Evolutionary conservation across 257 asterid genomes (phyloP), one percentile per base, ranked within the genome.

Genomic region (Gentiana dahurica): DNA sequence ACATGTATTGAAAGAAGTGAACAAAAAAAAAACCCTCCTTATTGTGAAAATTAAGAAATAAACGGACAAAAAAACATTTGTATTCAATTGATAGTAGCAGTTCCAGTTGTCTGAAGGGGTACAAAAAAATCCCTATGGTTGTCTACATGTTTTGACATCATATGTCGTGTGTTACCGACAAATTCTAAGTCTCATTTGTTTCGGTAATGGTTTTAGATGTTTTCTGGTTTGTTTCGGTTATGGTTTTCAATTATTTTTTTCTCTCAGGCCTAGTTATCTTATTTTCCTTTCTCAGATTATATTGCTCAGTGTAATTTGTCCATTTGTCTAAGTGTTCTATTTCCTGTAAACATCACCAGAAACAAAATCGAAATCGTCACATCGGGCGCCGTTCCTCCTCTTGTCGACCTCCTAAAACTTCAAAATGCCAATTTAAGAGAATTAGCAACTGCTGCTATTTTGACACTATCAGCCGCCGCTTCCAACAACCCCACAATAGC

Each of bases 401-500:
- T 88, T 5, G 75, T 88, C 65, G 94, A 86, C 53, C 86, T 88
- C 64, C 89, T 88, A 74, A 79, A 77, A 68, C 65, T 70, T 46
- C 86, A 72, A 65, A 66, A 61, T 12, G 79, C 76, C 69, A 81
- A 79, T 65, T 68, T 89, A 34, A 74, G 84, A 70, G 97, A 89
- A 76, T 70, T 89, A 67, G 87, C 97, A 33, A 81, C 94, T 35
- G 97, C 97, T 12, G 82, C 95, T 45, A 70, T 86, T 47, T 64
- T 89, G 59, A 81, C 94, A 10, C 33, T 89, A 58, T 89, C 97
- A 12, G 80, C 97, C 34, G 87, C 73, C 57, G 77, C 81, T 57
- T 61, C 91, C 57, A 85, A 85, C 64, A 85, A 85, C 68, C 75
- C 91, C 57, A 62, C 79, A 37, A 77, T 89, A 64, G 79, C 77